Evolutionary conservation across 1,284 basidiomycete genomes (phyloP).

Genomic region (Fistulinella cinereoalba): DNA sequence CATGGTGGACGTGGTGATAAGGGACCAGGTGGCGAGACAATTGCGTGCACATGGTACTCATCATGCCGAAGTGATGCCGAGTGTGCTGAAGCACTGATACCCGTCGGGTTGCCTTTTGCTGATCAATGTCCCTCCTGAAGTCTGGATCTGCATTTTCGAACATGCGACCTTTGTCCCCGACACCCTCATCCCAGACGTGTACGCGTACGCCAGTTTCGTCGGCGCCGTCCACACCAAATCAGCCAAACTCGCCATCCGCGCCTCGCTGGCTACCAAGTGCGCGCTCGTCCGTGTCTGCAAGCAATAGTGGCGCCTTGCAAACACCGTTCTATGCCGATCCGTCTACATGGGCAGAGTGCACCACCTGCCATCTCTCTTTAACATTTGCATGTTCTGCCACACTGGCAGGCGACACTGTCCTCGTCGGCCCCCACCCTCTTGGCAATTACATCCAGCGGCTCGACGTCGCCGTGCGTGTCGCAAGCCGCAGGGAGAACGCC

Average conservation of each 20-base stretch:
- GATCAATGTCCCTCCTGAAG: conserved; percentile 42
- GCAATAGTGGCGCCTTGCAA: conserved; percentile 36
- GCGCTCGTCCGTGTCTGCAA: conserved; percentile 39
- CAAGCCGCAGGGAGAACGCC: conserved; percentile 10
- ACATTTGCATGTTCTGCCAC: conserved; percentile 16
- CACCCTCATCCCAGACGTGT: conserved; percentile 26
- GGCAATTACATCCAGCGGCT: conserved; percentile 34
- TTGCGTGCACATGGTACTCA: no score
- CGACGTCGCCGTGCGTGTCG: conserved; percentile 31
- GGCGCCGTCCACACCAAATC: conserved; percentile 8
- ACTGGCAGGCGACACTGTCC: conserved; percentile 5
- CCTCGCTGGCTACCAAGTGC: conserved; percentile 32
- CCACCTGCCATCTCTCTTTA: conserved; percentile 24
- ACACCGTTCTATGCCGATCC: conserved; percentile 33
- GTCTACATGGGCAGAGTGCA: conserved; percentile 27
- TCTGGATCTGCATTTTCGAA: conserved; percentile 36
- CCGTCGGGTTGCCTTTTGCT: no score
- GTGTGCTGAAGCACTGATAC: no score
- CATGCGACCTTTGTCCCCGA: conserved; percentile 32
- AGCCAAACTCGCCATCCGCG: conserved; percentile 11
- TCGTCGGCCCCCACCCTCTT: conserved; percentile 14
- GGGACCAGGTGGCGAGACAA: no score
- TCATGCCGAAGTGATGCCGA: no score
- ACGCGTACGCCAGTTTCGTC: conserved; percentile 15
- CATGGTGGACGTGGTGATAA: no score